Conservation (phyloP, 306 rosid species). For the Hylodesmum podocarpum region DNA sequence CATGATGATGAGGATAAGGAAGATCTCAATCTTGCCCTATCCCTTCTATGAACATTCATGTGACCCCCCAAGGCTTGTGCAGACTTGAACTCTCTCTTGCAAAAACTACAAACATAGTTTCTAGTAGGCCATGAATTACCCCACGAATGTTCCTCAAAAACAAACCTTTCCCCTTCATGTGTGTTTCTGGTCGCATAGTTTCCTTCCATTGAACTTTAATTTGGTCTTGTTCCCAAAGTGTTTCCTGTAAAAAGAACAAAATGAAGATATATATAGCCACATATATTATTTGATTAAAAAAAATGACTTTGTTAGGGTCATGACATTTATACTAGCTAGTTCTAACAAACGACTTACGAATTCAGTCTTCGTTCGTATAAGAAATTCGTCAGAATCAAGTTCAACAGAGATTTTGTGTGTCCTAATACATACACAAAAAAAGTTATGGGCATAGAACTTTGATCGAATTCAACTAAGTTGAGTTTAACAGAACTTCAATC, state of each 20-base stretch:
- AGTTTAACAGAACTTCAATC: too few relatives aligned
- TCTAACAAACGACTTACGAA: slow-evolving; percentile 20
- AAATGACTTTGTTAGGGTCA: not conserved
- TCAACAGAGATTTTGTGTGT: too few relatives aligned
- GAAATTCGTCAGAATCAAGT: too few relatives aligned
- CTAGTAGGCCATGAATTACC: slow-evolving; percentile 58
- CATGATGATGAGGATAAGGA: slow-evolving; percentile 35
- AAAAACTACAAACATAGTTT: slow-evolving; percentile 69
- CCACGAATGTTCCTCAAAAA: slow-evolving; percentile 47
- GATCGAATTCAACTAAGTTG: too few relatives aligned
- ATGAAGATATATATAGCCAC: not conserved
- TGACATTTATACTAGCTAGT: slow-evolving; percentile 26
- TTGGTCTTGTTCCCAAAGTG: not conserved
- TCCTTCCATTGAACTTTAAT: slow-evolving; percentile 52
- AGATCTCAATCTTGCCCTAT: slow-evolving; percentile 73
- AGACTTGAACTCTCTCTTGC: slow-evolving; percentile 79
- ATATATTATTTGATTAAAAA: not conserved
- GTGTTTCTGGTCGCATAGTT: slow-evolving; percentile 38
- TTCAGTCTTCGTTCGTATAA: slow-evolving; percentile 21
- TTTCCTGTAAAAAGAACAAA: not conserved
- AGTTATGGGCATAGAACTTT: too few relatives aligned
- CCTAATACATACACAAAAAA: too few relatives aligned
- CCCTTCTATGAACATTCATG: slow-evolving; percentile 92
- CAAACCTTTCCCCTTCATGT: slow-evolving; percentile 29
- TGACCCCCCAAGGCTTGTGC: slow-evolving; percentile 96